Percentiles rank a stretch among this genome's conserved stretches.
phyloP scores from a whole-genome alignment of 2,329 filamentous ascomycete species.

The Botrytis aclada region DNA sequence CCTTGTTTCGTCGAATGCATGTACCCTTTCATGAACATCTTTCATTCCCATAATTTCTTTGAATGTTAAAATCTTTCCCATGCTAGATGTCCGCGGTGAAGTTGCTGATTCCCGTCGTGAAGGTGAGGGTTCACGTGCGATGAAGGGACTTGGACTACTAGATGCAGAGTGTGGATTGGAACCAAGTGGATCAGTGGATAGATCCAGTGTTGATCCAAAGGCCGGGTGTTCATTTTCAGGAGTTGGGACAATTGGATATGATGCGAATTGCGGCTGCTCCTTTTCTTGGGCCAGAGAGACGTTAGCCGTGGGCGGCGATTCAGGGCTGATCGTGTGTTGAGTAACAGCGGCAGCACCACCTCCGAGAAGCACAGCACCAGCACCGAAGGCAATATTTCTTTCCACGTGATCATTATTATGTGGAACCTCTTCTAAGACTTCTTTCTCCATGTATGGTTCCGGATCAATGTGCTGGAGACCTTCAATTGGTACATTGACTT shows the following conservation, averaged over 20 bases:
- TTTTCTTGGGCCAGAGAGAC: conserved; percentile 48
- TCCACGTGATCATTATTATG: conserved; percentile 20
- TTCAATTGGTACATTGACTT: background rate
- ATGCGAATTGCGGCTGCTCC: conserved; percentile 38
- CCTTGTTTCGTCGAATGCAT: conserved; percentile 69
- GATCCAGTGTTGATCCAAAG: conserved; percentile 30
- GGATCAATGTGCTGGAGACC: background rate
- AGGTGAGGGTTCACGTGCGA: conserved; percentile 20
- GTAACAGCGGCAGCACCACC: conserved; percentile 16
- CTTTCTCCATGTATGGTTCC: conserved; percentile 16
- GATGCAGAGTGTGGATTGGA: conserved; percentile 13
- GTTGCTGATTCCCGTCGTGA: conserved; percentile 24
- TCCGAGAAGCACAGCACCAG: conserved; percentile 21
- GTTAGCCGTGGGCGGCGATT: conserved; percentile 29
- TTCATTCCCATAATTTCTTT: conserved; percentile 73
- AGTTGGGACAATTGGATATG: conserved; percentile 24
- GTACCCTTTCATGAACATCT: conserved; percentile 64
- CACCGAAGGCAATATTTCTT: conserved; percentile 24
- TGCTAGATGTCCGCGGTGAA: conserved; percentile 9
- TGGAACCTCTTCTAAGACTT: background rate
- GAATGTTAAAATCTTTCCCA: conserved; percentile 45
- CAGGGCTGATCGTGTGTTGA: background rate
- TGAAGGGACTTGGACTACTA: conserved; percentile 16
- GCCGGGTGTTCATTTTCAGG: conserved; percentile 42
- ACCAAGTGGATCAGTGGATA: conserved; percentile 18